Evolutionary conservation across 1,139 yeast genomes (phyloP), one percentile per base, ranked within the genome.

Genomic region (Saccharomycopsis phalli): DNA sequence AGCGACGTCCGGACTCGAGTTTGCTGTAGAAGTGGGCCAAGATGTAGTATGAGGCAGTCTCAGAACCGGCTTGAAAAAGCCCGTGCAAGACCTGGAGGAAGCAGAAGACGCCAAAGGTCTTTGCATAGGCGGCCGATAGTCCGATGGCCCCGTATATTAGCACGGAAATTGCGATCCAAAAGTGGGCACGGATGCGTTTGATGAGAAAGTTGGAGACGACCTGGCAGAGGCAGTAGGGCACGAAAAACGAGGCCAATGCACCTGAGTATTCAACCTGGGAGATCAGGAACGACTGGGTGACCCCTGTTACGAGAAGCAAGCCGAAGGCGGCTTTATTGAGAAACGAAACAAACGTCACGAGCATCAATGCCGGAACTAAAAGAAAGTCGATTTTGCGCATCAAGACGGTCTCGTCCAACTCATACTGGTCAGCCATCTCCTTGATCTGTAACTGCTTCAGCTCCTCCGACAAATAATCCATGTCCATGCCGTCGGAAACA

Each of bases 11-110:
- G 10, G 41, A 26, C 20, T 36, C 41, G 10, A 16, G 22, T 31
- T 38, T 31, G 16, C 37, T 45, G 23, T 43, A 41, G 27, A 41
- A 43, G 21, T 43, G 38, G 7, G 45, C 37, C 19, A 43, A 17
- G 33, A 43, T 43, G 54, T 80, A 80, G 55, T 80, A 79, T 50
- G 81, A 71, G 17, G 41, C 41, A 18, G 35, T 37, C 22, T 41
- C 46, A 14, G 27, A 11, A 7, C 41, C 45, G 19, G 38, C 13
- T 31, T 43, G 45, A 13, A 43, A 40, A 11, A 43, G 5, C n/a
- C 46, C 46, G 21, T 43, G 45, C 14, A 43, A 23, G 21, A 36
- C 8, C 26, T 36, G 38, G 20, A 21, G 17, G 19, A 27, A 38
- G 10, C 16, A 36, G 25, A 40, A 19, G 5, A 32, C 21, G 26